phyloP scores from a whole-genome alignment of 441 rosid genomes.

The Raphanus hybrid region DNA sequence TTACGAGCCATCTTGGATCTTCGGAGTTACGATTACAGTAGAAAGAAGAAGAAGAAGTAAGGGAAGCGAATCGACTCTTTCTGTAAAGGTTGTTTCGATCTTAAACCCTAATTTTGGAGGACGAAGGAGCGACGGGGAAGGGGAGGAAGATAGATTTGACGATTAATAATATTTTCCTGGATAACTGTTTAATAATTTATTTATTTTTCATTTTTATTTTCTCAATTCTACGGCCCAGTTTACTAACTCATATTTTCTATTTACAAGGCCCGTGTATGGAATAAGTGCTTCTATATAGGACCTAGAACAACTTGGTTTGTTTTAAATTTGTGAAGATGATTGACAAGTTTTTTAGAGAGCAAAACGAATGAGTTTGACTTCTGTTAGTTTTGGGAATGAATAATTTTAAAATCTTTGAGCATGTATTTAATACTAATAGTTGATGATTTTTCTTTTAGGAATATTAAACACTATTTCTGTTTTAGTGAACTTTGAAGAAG shows the following conservation, averaged over 20 bases:
- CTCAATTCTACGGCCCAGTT: constrained; percentile 17
- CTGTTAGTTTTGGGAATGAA: background rate
- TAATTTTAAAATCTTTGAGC: background rate
- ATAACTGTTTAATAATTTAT: too few relatives aligned
- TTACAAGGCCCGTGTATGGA: background rate
- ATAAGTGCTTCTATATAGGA: background rate
- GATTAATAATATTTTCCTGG: background rate
- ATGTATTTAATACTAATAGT: background rate
- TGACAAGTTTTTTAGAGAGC: background rate
- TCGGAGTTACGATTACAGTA: constrained; percentile 17
- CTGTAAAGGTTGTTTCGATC: background rate
- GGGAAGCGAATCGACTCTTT: background rate
- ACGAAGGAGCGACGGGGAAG: constrained; percentile 2
- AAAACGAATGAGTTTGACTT: background rate
- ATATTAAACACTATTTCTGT: too few relatives aligned
- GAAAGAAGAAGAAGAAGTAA: background rate
- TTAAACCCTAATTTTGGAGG: constrained; percentile 39
- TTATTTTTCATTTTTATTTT: background rate
- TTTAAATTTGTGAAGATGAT: background rate
- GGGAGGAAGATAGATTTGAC: background rate
- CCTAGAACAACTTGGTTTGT: background rate
- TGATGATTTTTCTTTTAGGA: background rate
- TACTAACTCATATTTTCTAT: background rate
- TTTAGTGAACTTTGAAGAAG: too few relatives aligned
- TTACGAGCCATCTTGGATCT: constrained; percentile 78